These are phyloP conservation scores for Encephalitozoon intestinalis DNA, from an alignment of 371 early-diverging fungal genomes.

Conservation along the genomic window DNA sequence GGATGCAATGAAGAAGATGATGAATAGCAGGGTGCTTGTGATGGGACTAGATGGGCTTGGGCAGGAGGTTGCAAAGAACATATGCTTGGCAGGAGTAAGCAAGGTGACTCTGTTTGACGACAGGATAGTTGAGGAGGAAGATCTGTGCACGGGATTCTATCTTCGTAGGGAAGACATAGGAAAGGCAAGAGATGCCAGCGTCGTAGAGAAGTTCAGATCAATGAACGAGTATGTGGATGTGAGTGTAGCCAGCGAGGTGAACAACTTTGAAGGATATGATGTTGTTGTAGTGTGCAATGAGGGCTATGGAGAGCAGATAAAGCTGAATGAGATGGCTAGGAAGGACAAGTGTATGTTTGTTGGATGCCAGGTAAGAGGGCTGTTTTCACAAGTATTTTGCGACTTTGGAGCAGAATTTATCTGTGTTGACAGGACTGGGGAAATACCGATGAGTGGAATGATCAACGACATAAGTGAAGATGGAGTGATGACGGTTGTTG, in stretches of 20 bases:
- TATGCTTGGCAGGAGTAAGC: conserved; percentile 94
- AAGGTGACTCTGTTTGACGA: conserved; percentile 84
- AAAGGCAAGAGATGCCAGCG: conserved; percentile 71
- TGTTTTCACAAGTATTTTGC: conserved; percentile 87
- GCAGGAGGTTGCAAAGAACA: conserved; percentile 96
- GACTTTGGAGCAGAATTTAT: conserved; percentile 85
- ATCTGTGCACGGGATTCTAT: conserved; percentile 88
- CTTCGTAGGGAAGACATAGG: conserved; percentile 77
- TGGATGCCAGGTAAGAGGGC: conserved; percentile 76
- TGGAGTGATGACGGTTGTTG: conserved; percentile 54
- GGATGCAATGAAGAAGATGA: conserved; percentile 98
- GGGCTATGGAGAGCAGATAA: conserved; percentile 73
- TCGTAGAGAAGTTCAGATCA: conserved; percentile 74
- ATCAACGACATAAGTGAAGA: conserved; percentile 73
- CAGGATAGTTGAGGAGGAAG: conserved; percentile 66
- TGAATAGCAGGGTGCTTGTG: conserved; percentile 81
- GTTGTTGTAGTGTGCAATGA: conserved; percentile 86
- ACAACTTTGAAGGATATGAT: conserved; percentile 59
- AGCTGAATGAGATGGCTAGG: conserved; percentile 76
- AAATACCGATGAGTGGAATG: conserved; percentile 80
- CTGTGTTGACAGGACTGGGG: conserved; percentile 82
- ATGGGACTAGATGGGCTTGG: conserved; percentile 90
- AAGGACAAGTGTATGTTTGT: conserved; percentile 77
- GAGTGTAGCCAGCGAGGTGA: conserved; percentile 14
- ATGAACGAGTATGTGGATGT: conserved; percentile 82